phyloP scores from a whole-genome alignment of 352 stramenopile genomes.

The Phytopythium montanum region DNA sequence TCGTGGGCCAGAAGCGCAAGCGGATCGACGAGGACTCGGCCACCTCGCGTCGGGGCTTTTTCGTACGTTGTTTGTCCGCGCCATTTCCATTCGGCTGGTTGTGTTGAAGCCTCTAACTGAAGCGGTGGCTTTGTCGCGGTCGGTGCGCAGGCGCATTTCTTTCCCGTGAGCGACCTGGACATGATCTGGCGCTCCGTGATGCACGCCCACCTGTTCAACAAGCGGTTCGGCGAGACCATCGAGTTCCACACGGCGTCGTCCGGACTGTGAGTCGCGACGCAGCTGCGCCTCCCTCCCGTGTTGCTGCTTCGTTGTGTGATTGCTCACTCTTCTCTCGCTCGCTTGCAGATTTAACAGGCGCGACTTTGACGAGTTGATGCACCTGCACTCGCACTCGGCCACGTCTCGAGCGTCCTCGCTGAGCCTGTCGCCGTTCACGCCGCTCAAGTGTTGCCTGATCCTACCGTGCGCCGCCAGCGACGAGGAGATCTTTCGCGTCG shows the following conservation, averaged over 20 bases:
- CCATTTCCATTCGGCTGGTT: conserved; percentile 1
- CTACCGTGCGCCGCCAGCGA: conserved; percentile 49
- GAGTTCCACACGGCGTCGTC: conserved; percentile 57
- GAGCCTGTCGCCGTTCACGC: conserved; percentile 29
- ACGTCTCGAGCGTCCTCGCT: conserved; percentile 31
- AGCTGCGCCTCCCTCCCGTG: not conserved
- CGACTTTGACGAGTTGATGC: conserved; percentile 79
- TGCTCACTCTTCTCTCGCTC: conserved; percentile 4
- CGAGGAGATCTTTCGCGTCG: conserved; percentile 72
- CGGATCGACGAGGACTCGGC: conserved; percentile 11
- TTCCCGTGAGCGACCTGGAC: conserved; percentile 47
- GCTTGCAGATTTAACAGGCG: conserved; percentile 44
- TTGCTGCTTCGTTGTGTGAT: not conserved
- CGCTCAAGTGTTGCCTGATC: conserved; percentile 67
- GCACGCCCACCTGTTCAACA: conserved; percentile 60
- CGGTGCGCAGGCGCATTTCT: conserved; percentile 42
- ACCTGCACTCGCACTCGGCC: conserved; percentile 49
- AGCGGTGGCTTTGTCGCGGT: not conserved
- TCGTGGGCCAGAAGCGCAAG: conserved; percentile 27
- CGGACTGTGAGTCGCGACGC: conserved; percentile 34
- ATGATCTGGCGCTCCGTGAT: conserved; percentile 62
- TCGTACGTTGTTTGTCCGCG: conserved; percentile 26
- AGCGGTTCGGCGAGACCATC: conserved; percentile 51
- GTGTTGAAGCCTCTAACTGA: not conserved
- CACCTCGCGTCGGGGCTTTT: conserved; percentile 20